These are phyloP conservation scores for Rhizopus sp. DNA, from an alignment of 371 early-diverging fungal species.

Conservation along the genomic window DNA sequence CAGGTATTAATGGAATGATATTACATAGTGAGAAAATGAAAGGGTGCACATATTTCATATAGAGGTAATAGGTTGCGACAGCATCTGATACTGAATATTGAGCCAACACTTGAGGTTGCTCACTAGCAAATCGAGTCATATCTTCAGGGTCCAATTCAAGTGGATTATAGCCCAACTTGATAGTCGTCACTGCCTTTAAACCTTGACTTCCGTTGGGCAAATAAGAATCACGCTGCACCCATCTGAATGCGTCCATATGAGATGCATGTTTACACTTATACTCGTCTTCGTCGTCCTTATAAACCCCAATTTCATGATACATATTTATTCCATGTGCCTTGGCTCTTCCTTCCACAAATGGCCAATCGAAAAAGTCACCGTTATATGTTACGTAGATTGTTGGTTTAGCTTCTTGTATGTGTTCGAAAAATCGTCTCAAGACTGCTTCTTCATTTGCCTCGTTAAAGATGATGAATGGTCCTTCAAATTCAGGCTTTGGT, in stretches of 20 bases:
- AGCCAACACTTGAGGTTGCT: conserved; percentile 96
- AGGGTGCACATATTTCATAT: conserved; percentile 99
- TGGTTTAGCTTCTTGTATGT: conserved; percentile 88
- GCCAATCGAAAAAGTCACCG: conserved; percentile 99
- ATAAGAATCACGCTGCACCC: conserved; percentile 99
- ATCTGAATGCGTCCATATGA: conserved; percentile 99
- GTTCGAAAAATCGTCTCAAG: conserved; percentile 90
- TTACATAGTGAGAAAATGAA: conserved; percentile 99
- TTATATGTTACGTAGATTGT: conserved; percentile 98
- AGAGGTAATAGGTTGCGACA: conserved; percentile 99
- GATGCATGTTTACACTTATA: conserved; percentile 89
- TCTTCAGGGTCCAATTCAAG: conserved; percentile 99
- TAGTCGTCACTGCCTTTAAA: conserved; percentile 94
- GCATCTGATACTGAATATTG: conserved; percentile 99
- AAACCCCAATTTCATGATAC: conserved; percentile 85
- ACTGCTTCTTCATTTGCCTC: conserved; percentile 88
- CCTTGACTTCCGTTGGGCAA: conserved; percentile 98
- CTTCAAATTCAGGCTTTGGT: conserved; percentile 95
- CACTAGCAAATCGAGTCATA: conserved; percentile 95
- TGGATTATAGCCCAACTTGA: conserved; percentile 98
- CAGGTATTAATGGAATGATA: conserved; percentile 97
- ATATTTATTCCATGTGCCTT: conserved; percentile 81
- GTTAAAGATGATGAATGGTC: conserved; percentile 97
- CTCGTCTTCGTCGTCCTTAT: conserved; percentile 81
- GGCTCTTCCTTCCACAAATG: conserved; percentile 94